phyloP scores from a whole-genome alignment of 2,329 filamentous ascomycete genomes.

The Epichloe aotearoae region DNA sequence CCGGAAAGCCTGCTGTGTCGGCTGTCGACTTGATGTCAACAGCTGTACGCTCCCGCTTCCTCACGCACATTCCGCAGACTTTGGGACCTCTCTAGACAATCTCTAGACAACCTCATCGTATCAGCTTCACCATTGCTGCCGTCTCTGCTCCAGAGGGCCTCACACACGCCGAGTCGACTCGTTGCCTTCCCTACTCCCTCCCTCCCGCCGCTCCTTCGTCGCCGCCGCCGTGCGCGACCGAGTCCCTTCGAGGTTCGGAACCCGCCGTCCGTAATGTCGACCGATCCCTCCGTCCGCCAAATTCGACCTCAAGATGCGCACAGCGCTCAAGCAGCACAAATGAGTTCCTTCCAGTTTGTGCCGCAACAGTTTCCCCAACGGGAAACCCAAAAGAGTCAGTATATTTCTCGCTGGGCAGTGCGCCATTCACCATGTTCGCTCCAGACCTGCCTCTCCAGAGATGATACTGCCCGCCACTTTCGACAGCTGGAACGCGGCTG shows the following conservation, averaged over 20 bases:
- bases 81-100: neutral
- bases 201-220: neutral
- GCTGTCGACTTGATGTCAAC: constrained; percentile 17
- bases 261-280: constrained; percentile 37
- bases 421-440: constrained; percentile 13
- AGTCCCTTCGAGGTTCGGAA: neutral
- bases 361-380: constrained; percentile 42
- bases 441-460: neutral
- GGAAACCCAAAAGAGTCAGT: constrained; percentile 75
- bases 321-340: constrained; percentile 32
- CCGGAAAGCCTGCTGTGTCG: constrained; percentile 6
- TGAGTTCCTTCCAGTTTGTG: constrained; percentile 67
- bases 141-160: neutral
- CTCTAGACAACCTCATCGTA: neutral
- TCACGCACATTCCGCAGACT: neutral
- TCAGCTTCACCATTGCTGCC: constrained; percentile 1
- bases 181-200: neutral
- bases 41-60: constrained; percentile 2
- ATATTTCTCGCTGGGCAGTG: neutral
- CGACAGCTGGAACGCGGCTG: neutral
- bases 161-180: neutral
- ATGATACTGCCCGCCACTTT: neutral
- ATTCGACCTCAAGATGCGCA: constrained; percentile 47
- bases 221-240: neutral
- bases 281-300: constrained; percentile 45